Evolutionary conservation across 495 filamentous ascomycete genomes (phyloP).

Genomic region (Neurospora africana): DNA sequence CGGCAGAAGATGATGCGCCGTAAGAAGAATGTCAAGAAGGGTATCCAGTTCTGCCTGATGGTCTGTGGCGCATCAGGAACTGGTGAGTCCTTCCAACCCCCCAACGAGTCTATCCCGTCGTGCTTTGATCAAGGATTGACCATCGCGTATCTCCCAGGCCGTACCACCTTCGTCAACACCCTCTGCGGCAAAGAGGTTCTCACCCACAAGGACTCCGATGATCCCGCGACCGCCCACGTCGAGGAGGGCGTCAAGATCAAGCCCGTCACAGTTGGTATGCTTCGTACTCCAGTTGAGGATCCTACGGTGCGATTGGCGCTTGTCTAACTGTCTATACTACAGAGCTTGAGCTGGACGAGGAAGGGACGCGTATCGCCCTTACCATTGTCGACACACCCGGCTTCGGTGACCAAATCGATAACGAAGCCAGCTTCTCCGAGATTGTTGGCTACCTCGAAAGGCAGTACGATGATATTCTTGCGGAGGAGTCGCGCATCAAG

Average conservation of each 20-base stretch:
- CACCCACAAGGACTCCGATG: slow-evolving; percentile 78
- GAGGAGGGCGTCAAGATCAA: slow-evolving; percentile 98
- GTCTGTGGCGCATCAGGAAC: slow-evolving; percentile 98
- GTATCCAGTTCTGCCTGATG: slow-evolving; percentile 99
- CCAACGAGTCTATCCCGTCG: neutral
- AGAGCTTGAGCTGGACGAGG: slow-evolving; percentile 96
- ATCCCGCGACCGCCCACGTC: slow-evolving; percentile 74
- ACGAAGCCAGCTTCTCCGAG: slow-evolving; percentile 95
- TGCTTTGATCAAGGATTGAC: slow-evolving; percentile 11
- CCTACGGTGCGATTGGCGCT: neutral
- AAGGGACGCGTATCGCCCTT: slow-evolving; percentile 93
- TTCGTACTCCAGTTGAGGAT: slow-evolving; percentile 17
- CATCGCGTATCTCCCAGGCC: slow-evolving; percentile 44
- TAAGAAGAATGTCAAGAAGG: slow-evolving; percentile 99
- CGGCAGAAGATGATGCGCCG: slow-evolving; percentile 85
- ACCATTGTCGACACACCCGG: slow-evolving; percentile 98
- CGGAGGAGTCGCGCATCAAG: slow-evolving; percentile 99
- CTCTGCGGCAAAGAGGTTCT: slow-evolving; percentile 93
- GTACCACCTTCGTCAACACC: slow-evolving; percentile 98
- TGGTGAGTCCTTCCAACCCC: slow-evolving; percentile 46
- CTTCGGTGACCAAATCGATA: slow-evolving; percentile 98
- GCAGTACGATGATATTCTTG: slow-evolving; percentile 98
- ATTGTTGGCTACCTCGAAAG: slow-evolving; percentile 96
- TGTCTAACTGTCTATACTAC: slow-evolving; percentile 11
- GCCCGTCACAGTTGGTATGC: slow-evolving; percentile 88